Base-by-base conservation (phyloP, 192 early-diverging fungal species). In the Chytriomyces sp. region DNA sequence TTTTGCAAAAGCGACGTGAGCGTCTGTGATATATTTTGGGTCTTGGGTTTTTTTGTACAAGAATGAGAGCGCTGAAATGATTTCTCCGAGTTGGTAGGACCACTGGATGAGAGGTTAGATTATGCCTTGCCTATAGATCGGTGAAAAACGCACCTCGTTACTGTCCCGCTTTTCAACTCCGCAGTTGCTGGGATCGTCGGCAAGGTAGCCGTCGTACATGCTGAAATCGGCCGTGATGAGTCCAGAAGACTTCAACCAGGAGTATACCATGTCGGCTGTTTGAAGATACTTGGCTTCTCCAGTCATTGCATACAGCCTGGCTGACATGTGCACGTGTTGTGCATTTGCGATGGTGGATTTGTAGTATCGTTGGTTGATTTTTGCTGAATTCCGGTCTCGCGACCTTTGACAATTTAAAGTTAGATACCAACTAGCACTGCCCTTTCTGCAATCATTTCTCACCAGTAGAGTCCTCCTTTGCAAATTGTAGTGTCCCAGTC, bases 391-490 rank as follows among this genome's bases (percentile, higher is more conserved):
- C 50, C 84, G 66, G 67, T 82, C 62, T n/a, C 82, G 72, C 7
- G 80, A 77, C 35, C 35, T 35, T 1, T 1, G 35, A 35, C 2
- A 35, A 1, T 35, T 35, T 35, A 3, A 3, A 1, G 35, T 35
- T 2, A 35, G 35, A 35, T 4, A 1, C 2, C 35, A 35, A 4
- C 35, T 35, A n/a, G 35, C 35, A 35, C 35, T 35, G 35, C 35
- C 3, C 35, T 35, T 35, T 35, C 35, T 35, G 35, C 35, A 35
- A 35, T 35, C 2, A 3, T 35, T 35, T 35, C 53, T 20, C 53
- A 57, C 84, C 84, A 85, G 76, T 79, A 85, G 69, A 85, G 76
- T n/a, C 84, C 84, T 11, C 84, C 84, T 7, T 72, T 72, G 80
- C 84, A 85, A 6, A 61, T 62, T 5, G 67, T 60, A 13, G 53